phyloP scores from a whole-genome alignment of 352 stramenopile species.

The Phytophthora parvispora region DNA sequence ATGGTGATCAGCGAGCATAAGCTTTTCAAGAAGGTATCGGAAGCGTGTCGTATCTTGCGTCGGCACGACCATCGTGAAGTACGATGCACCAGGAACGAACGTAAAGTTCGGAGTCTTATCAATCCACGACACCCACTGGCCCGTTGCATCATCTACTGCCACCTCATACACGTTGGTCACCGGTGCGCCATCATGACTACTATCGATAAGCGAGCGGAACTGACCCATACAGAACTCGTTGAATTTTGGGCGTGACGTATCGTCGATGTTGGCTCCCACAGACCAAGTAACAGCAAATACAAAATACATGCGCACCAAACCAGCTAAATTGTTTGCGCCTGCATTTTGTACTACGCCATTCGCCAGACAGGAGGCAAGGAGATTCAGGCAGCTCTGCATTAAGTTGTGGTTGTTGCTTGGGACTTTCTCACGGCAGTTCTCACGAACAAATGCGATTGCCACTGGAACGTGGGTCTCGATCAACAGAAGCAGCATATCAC shows the following conservation, averaged over 20 bases:
- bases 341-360: slow-evolving; percentile 50
- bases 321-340: slow-evolving; percentile 59
- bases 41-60: slow-evolving; percentile 97
- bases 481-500: slow-evolving; percentile 73
- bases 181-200: slow-evolving; percentile 40
- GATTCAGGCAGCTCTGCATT: slow-evolving; percentile 90
- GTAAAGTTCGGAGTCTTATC: slow-evolving; percentile 91
- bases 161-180: slow-evolving; percentile 91
- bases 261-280: slow-evolving; percentile 90
- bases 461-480: slow-evolving; percentile 88
- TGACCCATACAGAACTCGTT: slow-evolving; percentile 90
- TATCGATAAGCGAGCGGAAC: slow-evolving; percentile 69
- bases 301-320: slow-evolving; percentile 88
- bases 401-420: slow-evolving; percentile 91
- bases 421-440: slow-evolving; percentile 92
- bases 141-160: slow-evolving; percentile 78
- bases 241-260: slow-evolving; percentile 84
- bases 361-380: slow-evolving; percentile 80
- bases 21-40: slow-evolving; percentile 92
- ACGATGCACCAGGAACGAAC: slow-evolving; percentile 87
- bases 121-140: slow-evolving; percentile 88
- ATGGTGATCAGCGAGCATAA: slow-evolving; percentile 86
- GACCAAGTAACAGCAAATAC: slow-evolving; percentile 91
- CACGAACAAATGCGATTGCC: slow-evolving; percentile 90
- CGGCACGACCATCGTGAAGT: slow-evolving; percentile 97